Evolutionary conservation across 768 basidiomycete genomes (phyloP).

Genomic region (Amanita polypyramis): DNA sequence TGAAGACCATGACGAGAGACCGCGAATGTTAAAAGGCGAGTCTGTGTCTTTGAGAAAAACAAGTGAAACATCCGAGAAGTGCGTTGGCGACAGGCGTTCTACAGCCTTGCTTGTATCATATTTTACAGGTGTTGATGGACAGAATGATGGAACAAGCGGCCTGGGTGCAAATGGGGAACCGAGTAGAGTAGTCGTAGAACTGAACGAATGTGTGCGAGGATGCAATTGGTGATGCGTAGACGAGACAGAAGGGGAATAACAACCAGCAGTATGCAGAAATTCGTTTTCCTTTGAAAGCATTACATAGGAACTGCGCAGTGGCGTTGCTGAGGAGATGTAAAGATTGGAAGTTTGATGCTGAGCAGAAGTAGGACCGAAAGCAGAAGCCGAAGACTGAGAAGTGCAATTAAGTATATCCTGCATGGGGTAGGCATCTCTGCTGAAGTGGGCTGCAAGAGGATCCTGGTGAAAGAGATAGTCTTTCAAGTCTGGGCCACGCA

Average conservation of each 20-base stretch:
- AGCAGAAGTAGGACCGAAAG: slow-evolving; percentile 4
- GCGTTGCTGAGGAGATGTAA: background rate
- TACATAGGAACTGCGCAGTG: slow-evolving; percentile 2
- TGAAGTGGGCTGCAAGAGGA: background rate
- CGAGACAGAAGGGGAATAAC: background rate
- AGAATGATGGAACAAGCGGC: background rate
- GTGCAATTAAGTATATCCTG: slow-evolving; percentile 2
- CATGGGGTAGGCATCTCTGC: background rate
- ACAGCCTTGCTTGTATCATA: background rate
- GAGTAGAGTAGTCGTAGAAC: slow-evolving; percentile 8
- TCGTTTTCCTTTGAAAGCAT: slow-evolving; percentile 6
- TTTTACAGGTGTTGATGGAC: slow-evolving; percentile 5
- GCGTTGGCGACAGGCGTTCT: background rate
- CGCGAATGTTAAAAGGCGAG: slow-evolving; percentile 3
- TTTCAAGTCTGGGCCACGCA: background rate
- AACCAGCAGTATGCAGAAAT: background rate
- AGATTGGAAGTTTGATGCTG: slow-evolving; percentile 4
- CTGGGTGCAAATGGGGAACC: slow-evolving; percentile 9
- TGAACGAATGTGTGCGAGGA: slow-evolving; percentile 2
- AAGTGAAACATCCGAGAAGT: slow-evolving; percentile 1
- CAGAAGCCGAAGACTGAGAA: background rate
- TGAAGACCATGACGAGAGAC: slow-evolving; percentile 3
- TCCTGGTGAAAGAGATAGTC: background rate
- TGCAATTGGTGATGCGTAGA: background rate
- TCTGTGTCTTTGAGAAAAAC: slow-evolving; percentile 4